Evolutionary conservation across 2,329 filamentous ascomycete species (phyloP), one percentile per base, ranked within the genome.

Genomic region (Diaporthe vexans): DNA sequence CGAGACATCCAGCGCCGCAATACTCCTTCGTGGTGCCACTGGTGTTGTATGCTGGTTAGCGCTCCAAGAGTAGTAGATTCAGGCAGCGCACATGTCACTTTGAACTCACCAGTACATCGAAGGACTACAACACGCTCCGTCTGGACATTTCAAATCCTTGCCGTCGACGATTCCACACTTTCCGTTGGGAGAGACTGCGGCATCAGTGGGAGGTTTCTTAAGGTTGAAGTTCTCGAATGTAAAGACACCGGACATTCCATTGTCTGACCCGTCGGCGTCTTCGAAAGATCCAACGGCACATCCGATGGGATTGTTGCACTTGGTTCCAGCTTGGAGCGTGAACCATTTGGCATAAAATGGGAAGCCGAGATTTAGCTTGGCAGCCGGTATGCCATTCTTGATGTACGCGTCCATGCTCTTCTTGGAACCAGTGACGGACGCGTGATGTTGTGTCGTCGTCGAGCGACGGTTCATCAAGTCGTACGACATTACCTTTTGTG

Each of bases 381-480:
- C 80, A 0, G 89, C 80, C 0, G 86, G 81, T 3, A 90, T 87
- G 4, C 92, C 92, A 33, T 88, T 87, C 4, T 84, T 82, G 29
- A 92, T 81, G 80, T 94, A 94, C 48, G 87, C 86, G 63, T 91
- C 84, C 79, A 94, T 81, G 1, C 88, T 84, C 9, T 87, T 83
- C 1, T 89, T 79, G 11, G 91, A 91, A 11, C 85, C 86, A 65
- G 84, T 78, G 29, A 93, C 83, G 6, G 90, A 90, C 13, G 87
- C 89, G 78, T 94, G 92, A 80, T 94, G 93, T 33, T 86, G 87
- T 1, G 92, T 94, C 24, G 86, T 81, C 69, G 84, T 89, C 80
- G 94, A 90, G n/a, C 93, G 89, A 17, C 93, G 91, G 83, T 94
- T 94, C 88, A 93, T 92, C 67, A 94, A 80, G 79, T 94, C 93